Base-by-base conservation (phyloP, 768 basidiomycete species). In the Chalciporus chontae region DNA sequence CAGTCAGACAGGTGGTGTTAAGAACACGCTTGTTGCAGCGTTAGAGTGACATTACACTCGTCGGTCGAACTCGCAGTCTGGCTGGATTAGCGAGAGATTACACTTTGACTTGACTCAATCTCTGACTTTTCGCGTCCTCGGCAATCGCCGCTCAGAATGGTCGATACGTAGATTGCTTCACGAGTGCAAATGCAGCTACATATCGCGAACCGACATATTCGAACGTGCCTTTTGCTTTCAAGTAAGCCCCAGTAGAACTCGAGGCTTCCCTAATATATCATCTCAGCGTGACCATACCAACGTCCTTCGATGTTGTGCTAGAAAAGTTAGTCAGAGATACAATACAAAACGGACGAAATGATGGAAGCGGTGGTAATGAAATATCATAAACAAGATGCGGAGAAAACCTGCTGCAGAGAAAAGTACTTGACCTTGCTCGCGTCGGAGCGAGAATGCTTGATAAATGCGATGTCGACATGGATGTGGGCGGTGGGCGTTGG, bases 311-410 rank as follows among this genome's bases (percentile, higher is more conserved):
- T 45, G 55, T 62, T 37, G 29, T 40, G 57, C 67, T 68, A 36
- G 54, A 68, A 68, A 58, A 54, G 64, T 70, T 43, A 70, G 68
- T 56, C 49, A 57, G 45, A 34, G 43, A 53, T 46, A 56, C 57
- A 49, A 40, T 47, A 48, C 34, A 57, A 47, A 47, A 40, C 14
- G 18, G 31, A 51, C 47, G 5, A 32, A 8, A 31, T 21, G 9
- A 40, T 15, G 17, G 21, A 53, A 48, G 43, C 23, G 48, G 29
- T 26, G 40, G 27, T 18, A 34, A 15, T 21, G 23, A 31, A 47
- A 42, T 10, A n/a, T n/a, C 23, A 51, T 42, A 13, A 43, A 41
- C 27, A 47, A 47, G 19, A 36, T n/a, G 15, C 14, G 43, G 36
- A 36, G 41, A 45, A 46, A 52, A 48, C 34, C 8, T 37, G 36